Evolutionary conservation across 2,329 filamentous ascomycete genomes (phyloP).

Genomic region (Canariomyces notabilis): DNA sequence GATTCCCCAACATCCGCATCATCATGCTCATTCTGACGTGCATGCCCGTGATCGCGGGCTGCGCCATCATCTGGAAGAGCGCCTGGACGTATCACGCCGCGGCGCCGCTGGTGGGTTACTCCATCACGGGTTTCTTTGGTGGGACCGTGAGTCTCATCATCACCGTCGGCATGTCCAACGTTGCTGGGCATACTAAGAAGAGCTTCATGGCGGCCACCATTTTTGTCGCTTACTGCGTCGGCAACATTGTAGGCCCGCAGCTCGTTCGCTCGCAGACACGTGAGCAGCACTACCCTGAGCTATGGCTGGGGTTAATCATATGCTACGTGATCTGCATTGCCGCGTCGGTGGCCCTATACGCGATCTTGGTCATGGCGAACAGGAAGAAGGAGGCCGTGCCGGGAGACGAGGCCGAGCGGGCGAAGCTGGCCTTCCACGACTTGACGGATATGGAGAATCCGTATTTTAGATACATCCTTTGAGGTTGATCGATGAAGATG

Average conservation of each 20-base stretch:
- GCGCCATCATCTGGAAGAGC: constrained; percentile 68
- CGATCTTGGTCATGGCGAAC: constrained; percentile 57
- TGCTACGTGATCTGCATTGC: constrained; percentile 57
- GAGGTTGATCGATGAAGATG: background rate
- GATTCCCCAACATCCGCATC: constrained; percentile 58
- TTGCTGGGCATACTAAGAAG: constrained; percentile 73
- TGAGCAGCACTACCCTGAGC: constrained; percentile 60
- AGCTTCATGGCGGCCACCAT: constrained; percentile 69
- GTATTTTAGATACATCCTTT: constrained; percentile 53
- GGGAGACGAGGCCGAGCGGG: constrained; percentile 56
- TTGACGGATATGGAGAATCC: constrained; percentile 64
- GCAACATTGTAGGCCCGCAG: constrained; percentile 72
- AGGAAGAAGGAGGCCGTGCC: constrained; percentile 42
- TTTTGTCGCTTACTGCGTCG: constrained; percentile 70
- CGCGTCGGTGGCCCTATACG: constrained; percentile 51
- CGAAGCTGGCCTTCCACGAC: constrained; percentile 61
- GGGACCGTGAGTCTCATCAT: constrained; percentile 59
- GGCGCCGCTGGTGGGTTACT: constrained; percentile 65
- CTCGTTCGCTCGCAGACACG: constrained; percentile 59
- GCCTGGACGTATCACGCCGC: constrained; percentile 59
- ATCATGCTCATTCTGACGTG: constrained; percentile 61
- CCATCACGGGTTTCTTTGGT: constrained; percentile 68
- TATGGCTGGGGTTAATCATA: constrained; percentile 66
- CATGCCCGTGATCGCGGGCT: constrained; percentile 69
- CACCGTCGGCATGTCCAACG: constrained; percentile 56